Base-by-base conservation (phyloP, 2,329 filamentous ascomycete species). In the Ciborinia camelliae region DNA sequence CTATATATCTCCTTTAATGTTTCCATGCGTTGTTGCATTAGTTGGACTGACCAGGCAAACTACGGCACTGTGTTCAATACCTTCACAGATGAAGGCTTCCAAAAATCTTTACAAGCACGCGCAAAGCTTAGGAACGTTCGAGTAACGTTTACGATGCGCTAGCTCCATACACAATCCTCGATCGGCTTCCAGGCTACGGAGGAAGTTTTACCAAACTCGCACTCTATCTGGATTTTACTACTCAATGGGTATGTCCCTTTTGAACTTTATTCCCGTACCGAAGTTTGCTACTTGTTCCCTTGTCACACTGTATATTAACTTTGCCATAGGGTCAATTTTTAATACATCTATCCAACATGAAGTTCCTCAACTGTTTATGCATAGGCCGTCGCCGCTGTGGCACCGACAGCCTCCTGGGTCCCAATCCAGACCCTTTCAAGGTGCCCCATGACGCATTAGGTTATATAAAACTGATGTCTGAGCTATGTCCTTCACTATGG, bases 211-310 rank as follows among this genome's bases (percentile, higher is more conserved):
- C n/a, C n/a, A n/a, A n/a, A n/a, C n/a, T 54, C 30, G 52, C 28
- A 39, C 52, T 54, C 52, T 39, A 23, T 54, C 30, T 54, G 30
- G 52, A 54, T 30, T 54, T 54, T 54, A 20, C 52, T 39, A 39
- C 52, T 39, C 52, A 54, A 54, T 39, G 52, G 52, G 20, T 54
- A 54, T 39, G 52, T 23, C 18, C 30, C 20, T n/a, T n/a, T 14
- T 53, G 51, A n/a, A 54, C 28, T 37, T 35, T 12, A 26, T n/a
- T 54, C 51, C 2, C 9, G n/a, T 14, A 23, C 32, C 9, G 30
- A 54, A 54, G 15, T 9, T 39, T n/a, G 18, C 30, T 37, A 39
- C 15, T 37, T 37, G 5, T 37, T 14, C 8, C 20, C 30, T 54
- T 54, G 32, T 12, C 32, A 39, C 10, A 20, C 8, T 37, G 28